Conservation (phyloP, 306 rosid species). For the Ochetophila trinervis region DNA sequence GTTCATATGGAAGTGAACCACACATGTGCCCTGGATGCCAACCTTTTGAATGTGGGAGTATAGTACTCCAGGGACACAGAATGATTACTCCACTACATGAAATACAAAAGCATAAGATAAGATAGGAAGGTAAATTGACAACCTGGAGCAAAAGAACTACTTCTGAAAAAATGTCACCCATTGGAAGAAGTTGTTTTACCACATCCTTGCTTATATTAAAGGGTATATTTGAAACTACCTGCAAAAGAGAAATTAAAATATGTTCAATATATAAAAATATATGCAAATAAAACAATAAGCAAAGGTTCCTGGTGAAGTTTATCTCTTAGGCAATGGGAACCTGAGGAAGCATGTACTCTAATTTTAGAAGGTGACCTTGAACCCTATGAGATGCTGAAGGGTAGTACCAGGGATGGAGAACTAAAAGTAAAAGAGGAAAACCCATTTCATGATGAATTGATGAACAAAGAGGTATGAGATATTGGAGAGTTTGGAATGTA, state of each 20-base stretch:
- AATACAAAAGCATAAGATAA: not conserved
- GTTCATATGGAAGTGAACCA: not conserved
- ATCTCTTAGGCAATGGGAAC: not conserved
- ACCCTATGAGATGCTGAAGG: too few species aligned
- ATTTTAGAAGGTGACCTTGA: too few species aligned
- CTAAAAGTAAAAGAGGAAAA: too few species aligned
- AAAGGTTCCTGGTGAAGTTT: not conserved
- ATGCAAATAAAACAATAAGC: not conserved
- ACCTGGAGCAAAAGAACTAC: conserved; percentile 88
- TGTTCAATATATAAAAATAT: not conserved
- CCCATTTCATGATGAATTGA: too few species aligned
- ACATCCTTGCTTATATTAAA: conserved; percentile 81
- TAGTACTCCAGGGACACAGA: too few species aligned
- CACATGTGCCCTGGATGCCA: not conserved
- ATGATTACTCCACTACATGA: not conserved
- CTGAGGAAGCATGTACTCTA: too few species aligned
- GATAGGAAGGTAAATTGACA: conserved; percentile 4
- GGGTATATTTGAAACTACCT: conserved; percentile 91
- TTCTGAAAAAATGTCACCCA: conserved; percentile 89
- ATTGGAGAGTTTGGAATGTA: too few species aligned
- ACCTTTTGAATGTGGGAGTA: too few species aligned
- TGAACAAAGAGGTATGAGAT: too few species aligned
- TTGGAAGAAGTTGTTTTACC: conserved; percentile 80
- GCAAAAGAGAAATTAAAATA: conserved; percentile 21
- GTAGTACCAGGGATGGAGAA: too few species aligned